Evolutionary conservation across 2,329 filamentous ascomycete species (phyloP), one percentile per base, ranked within the genome.

Genomic region (Onygenales sp.): DNA sequence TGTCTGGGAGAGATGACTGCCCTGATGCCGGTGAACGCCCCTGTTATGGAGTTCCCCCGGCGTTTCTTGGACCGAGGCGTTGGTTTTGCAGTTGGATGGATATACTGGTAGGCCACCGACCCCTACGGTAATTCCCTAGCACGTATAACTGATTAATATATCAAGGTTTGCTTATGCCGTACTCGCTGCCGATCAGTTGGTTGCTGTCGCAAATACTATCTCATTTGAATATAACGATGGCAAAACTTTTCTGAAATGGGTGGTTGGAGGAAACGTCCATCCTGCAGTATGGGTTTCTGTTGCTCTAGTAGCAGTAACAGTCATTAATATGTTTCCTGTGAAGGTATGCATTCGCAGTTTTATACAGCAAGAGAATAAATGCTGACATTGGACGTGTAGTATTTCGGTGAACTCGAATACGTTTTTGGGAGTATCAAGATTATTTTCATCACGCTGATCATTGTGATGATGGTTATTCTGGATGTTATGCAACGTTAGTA

Each of bases 31-130:
- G 69, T 72, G 10, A 70, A 69, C 39, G 69, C 69, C 13, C 65
- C 70, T 2, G 69, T 69, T 34, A 69, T 70, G 50, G 68, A 71
- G 54, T 72, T 73, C 53, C 65, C 66, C 32, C 59, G 66, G 31
- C 62, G 69, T 37, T 73, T 70, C 59, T 57, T 73, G 34, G 70
- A 73, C 57, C 67, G 72, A 60, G 69, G 70, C 32, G 65, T 75
- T 17, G 73, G 72, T 36, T 74, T 72, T 61, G 71, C 72, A 1
- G 68, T 68, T 13, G 73, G 71, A 2, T 76, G 73, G 74, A 73
- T 74, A 59, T 63, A 68, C 31, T 75, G 71, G 72, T 71, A 57
- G 52, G 61, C 36, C 4, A 17, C 32, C 21, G 32, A 48, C n/a
- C 21, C 32, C 7, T 32, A 31, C 14, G 14, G 45, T 37, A 33